phyloP scores from a whole-genome alignment of 2,329 filamentous ascomycete species.

The Thielaviopsis punctulata region DNA sequence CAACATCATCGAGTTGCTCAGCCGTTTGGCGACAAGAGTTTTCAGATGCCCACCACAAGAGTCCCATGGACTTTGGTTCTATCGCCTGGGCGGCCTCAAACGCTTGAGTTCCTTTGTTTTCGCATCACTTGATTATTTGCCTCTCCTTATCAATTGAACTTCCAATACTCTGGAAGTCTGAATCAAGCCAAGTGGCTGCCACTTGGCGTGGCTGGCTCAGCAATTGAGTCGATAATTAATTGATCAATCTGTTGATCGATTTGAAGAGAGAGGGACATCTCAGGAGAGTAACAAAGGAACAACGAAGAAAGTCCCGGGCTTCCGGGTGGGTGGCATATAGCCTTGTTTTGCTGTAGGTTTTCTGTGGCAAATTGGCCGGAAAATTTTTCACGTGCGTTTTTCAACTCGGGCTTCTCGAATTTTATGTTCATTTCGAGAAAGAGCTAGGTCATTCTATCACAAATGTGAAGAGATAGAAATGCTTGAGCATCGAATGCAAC shows the following conservation, averaged over 20 bases:
- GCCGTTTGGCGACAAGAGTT: not conserved
- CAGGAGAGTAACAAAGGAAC: no score
- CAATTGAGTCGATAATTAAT: not conserved
- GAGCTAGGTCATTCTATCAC: not conserved
- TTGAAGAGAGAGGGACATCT: no score
- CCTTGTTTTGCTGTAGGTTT: not conserved
- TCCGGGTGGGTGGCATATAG: not conserved
- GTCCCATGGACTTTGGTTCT: not conserved
- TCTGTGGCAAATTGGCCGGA: not conserved
- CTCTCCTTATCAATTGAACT: not conserved
- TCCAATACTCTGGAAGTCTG: not conserved
- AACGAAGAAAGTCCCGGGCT: not conserved
- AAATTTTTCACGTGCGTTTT: not conserved
- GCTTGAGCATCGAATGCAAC: not conserved
- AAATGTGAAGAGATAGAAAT: not conserved
- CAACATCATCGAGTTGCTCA: not conserved
- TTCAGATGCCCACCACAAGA: not conserved
- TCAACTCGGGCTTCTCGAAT: not conserved
- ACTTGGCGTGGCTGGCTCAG: not conserved
- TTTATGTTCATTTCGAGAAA: not conserved
- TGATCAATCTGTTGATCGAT: not conserved
- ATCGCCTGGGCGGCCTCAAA: not conserved
- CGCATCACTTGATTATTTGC: not conserved
- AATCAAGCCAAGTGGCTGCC: not conserved
- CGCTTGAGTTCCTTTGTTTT: not conserved